phyloP scores from a whole-genome alignment of 768 basidiomycete genomes.

The Xerocomus potaroensis region DNA sequence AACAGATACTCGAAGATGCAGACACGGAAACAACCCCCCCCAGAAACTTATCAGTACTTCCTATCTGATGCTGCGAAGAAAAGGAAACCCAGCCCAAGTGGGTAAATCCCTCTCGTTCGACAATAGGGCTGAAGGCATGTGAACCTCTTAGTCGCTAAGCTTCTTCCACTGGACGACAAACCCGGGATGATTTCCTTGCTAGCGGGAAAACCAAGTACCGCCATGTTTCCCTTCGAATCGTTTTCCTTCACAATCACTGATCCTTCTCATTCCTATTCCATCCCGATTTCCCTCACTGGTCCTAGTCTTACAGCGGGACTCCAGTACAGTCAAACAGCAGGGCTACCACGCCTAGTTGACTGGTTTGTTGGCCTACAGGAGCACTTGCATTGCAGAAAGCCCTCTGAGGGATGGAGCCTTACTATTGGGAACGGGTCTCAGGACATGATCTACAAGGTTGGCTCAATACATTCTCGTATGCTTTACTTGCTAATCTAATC shows the following conservation, averaged over 20 bases:
- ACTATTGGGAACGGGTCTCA: constrained; percentile 83
- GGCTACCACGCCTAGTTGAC: constrained; percentile 53
- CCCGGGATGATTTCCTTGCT: constrained; percentile 80
- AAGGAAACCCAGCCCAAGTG: constrained; percentile 59
- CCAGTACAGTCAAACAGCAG: constrained; percentile 74
- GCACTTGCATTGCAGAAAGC: constrained; percentile 56
- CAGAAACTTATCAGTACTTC: constrained; percentile 53
- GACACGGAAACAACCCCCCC: constrained; percentile 36
- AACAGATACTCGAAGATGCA: background rate
- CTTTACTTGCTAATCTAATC: constrained; percentile 5
- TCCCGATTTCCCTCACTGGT: constrained; percentile 48
- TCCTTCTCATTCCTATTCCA: constrained; percentile 42
- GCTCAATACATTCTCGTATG: background rate
- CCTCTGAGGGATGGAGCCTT: constrained; percentile 66
- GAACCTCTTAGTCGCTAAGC: constrained; percentile 47
- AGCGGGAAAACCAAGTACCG: constrained; percentile 87
- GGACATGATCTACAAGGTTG: constrained; percentile 83
- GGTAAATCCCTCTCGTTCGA: constrained; percentile 15
- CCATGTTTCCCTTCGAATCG: constrained; percentile 85
- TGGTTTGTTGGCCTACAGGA: constrained; percentile 76
- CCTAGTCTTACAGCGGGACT: constrained; percentile 63
- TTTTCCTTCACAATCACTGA: constrained; percentile 62
- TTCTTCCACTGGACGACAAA: constrained; percentile 71
- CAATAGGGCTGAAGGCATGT: background rate
- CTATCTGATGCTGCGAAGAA: constrained; percentile 59